Conservation (phyloP, 2,329 filamentous ascomycete genomes). For the Claviceps africana region DNA sequence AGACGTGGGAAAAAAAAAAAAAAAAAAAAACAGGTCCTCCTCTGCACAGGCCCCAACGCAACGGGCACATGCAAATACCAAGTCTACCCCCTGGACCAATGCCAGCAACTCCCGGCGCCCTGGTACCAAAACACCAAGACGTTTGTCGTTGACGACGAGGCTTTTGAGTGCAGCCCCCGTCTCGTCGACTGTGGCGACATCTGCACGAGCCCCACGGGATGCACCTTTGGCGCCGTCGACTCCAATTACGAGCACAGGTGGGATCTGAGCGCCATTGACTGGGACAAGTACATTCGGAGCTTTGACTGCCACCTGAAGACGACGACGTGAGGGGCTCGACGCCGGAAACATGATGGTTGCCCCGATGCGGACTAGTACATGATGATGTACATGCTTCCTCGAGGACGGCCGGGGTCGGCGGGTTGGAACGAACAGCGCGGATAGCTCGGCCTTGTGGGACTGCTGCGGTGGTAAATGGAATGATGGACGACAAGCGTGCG, state of each 20-base stretch:
- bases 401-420: no score
- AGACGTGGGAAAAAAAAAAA: no score
- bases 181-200: slow-evolving; percentile 25
- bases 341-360: no score
- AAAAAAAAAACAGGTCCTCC: slow-evolving; percentile 24
- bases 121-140: slow-evolving; percentile 30
- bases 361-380: no score
- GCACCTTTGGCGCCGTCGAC: slow-evolving; percentile 34
- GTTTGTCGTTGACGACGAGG: slow-evolving; percentile 36
- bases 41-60: slow-evolving; percentile 36
- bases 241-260: slow-evolving; percentile 32
- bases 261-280: slow-evolving; percentile 30
- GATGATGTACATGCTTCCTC: no score
- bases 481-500: no score
- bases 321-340: neutral
- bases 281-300: slow-evolving; percentile 26
- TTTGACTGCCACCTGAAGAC: slow-evolving; percentile 17
- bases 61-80: slow-evolving; percentile 32
- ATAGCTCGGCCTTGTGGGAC: no score
- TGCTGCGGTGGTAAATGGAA: no score
- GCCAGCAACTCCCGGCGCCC: slow-evolving; percentile 29
- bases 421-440: no score
- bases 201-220: slow-evolving; percentile 37
- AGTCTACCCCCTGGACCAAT: slow-evolving; percentile 29
- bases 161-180: slow-evolving; percentile 34